Percentiles rank a stretch among this genome's conserved stretches.
These are phyloP conservation scores for Pholiota adiposa DNA, from an alignment of 1,284 basidiomycete species.

Conservation along the genomic window DNA sequence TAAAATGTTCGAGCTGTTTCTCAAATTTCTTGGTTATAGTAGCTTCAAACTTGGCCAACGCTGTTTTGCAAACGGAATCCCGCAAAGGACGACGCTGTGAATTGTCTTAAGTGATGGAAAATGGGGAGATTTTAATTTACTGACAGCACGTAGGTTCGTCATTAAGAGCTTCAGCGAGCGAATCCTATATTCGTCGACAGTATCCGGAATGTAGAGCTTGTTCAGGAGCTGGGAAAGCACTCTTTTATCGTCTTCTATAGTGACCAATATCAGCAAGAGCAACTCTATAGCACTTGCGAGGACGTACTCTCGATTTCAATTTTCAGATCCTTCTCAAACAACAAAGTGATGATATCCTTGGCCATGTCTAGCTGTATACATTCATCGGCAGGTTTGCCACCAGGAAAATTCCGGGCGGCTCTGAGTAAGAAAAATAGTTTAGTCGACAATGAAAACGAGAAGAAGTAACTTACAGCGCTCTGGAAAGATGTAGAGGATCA, in stretches of 20 bases:
- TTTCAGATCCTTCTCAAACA: conserved; percentile 45
- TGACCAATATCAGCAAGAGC: background rate
- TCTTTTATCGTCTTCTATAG: conserved; percentile 76
- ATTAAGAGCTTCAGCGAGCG: conserved; percentile 69
- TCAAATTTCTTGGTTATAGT: conserved; percentile 73
- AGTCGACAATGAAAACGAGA: background rate
- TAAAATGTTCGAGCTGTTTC: conserved; percentile 70
- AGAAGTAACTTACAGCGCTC: conserved; percentile 56
- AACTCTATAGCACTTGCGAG: no score
- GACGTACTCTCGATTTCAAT: conserved; percentile 42
- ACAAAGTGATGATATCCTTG: conserved; percentile 63
- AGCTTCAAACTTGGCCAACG: conserved; percentile 77
- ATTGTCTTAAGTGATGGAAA: conserved; percentile 2
- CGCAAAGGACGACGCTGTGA: conserved; percentile 73
- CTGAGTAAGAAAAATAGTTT: conserved; percentile 16
- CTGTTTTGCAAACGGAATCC: conserved; percentile 78
- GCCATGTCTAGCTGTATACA: conserved; percentile 79
- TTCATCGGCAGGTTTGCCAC: conserved; percentile 37
- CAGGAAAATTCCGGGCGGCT: conserved; percentile 21
- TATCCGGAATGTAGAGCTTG: conserved; percentile 78
- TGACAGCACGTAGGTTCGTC: conserved; percentile 62
- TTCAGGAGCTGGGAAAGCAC: conserved; percentile 73
- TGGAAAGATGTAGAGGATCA: conserved; percentile 61
- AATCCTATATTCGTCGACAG: conserved; percentile 70
- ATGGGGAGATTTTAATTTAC: conserved; percentile 26